These are phyloP conservation scores for Pilatotrama ljubarskyi DNA, from an alignment of 768 basidiomycete genomes.

Conservation along the genomic window DNA sequence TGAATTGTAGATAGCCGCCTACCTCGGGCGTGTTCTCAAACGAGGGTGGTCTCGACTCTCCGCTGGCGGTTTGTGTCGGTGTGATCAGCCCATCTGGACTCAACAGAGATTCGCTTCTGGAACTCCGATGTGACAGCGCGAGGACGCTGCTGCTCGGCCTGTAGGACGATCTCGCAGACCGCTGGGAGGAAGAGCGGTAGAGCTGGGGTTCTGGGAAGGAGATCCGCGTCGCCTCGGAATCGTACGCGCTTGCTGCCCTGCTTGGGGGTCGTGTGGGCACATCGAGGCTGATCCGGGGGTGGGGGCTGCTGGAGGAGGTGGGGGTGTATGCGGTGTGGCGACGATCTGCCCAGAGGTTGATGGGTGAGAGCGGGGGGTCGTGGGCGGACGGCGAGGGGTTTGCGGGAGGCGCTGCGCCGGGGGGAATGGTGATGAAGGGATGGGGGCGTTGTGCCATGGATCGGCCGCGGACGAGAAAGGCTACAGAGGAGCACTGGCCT, in stretches of 20 bases:
- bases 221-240: constrained; percentile 24
- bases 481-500: constrained; percentile 2
- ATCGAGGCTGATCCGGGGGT: constrained; percentile 24
- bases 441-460: constrained; percentile 23
- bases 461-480: constrained; percentile 18
- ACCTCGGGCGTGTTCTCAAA: constrained; percentile 31
- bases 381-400: constrained; percentile 32
- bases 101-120: constrained; percentile 27
- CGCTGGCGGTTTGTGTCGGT: constrained; percentile 13
- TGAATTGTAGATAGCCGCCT: neutral
- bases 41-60: constrained; percentile 32
- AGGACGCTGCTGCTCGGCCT: constrained; percentile 1
- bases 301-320: constrained; percentile 19
- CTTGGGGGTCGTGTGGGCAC: constrained; percentile 33
- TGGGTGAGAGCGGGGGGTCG: constrained; percentile 34
- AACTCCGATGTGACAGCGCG: constrained; percentile 24
- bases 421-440: constrained; percentile 40
- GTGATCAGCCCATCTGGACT: constrained; percentile 18
- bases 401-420: constrained; percentile 35
- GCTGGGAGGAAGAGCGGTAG: constrained; percentile 28
- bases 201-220: constrained; percentile 32
- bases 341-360: constrained; percentile 38
- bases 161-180: constrained; percentile 22
- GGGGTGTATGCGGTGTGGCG: constrained; percentile 17
- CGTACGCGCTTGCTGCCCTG: constrained; percentile 42